A percentile compares a stretch with the other conserved stretches of the same genome.
Evolutionary conservation across 2,329 filamentous ascomycete genomes (phyloP).

Genomic region (Neurospora sp.): DNA sequence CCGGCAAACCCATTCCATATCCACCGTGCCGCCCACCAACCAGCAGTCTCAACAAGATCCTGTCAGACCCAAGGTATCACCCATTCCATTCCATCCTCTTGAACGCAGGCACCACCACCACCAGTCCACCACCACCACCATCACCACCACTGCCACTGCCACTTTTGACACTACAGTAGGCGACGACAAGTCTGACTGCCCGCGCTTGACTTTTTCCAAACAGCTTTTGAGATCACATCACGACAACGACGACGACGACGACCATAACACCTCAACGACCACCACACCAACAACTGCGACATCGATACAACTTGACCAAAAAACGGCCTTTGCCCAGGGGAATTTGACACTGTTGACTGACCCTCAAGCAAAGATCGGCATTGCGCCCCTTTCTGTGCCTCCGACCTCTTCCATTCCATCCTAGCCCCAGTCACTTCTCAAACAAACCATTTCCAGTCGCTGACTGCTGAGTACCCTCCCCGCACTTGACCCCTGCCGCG

Average conservation of each 20-base stretch:
- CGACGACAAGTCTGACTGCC: neutral
- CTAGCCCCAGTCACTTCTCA: neutral
- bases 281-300: neutral
- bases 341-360: neutral
- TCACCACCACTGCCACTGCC: neutral
- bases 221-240: neutral
- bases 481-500: constrained; percentile 3
- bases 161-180: neutral
- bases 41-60: neutral
- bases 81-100: neutral
- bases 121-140: neutral
- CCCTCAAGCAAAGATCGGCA: neutral
- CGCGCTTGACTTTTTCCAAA: neutral
- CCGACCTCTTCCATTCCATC: neutral
- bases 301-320: neutral
- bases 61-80: neutral
- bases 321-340: neutral
- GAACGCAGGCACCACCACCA: neutral
- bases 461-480: neutral
- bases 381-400: neutral
- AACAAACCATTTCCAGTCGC: constrained; percentile 4
- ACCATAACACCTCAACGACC: neutral
- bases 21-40: neutral
- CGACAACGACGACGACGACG: neutral
- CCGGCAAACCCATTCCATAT: neutral